phyloP scores from a whole-genome alignment of 345 rosid species.

The Eucalyptus pauciflora region DNA sequence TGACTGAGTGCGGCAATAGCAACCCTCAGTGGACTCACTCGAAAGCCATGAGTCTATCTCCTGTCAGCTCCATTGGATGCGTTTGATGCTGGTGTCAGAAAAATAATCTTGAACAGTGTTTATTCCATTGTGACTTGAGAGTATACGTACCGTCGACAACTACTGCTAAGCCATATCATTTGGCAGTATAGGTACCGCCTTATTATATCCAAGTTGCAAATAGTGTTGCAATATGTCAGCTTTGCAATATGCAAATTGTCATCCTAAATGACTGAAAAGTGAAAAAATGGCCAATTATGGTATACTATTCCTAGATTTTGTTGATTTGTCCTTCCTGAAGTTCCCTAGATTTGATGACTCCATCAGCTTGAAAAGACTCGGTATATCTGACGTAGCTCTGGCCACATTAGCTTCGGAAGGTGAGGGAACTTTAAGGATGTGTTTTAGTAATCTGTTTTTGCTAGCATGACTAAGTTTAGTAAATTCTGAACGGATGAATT shows the following conservation, averaged over 20 bases:
- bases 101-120: neutral
- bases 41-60: neutral
- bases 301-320: neutral
- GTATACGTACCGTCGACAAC: neutral
- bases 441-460: neutral
- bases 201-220: neutral
- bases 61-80: neutral
- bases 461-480: too few species aligned
- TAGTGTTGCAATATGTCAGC: neutral
- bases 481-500: too few species aligned
- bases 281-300: neutral
- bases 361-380: slow-evolving; percentile 54
- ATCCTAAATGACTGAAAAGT: neutral
- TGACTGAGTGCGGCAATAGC: neutral
- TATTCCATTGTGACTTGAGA: neutral
- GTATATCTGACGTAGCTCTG: slow-evolving; percentile 77
- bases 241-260: neutral
- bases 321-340: slow-evolving; percentile 7
- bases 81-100: neutral
- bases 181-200: neutral
- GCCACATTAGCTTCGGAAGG: slow-evolving; percentile 65
- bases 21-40: neutral
- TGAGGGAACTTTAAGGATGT: neutral
- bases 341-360: slow-evolving; percentile 49
- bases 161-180: neutral